These are phyloP conservation scores for Endogone sp. DNA, from an alignment of 192 early-diverging fungal species.

Conservation along the genomic window DNA sequence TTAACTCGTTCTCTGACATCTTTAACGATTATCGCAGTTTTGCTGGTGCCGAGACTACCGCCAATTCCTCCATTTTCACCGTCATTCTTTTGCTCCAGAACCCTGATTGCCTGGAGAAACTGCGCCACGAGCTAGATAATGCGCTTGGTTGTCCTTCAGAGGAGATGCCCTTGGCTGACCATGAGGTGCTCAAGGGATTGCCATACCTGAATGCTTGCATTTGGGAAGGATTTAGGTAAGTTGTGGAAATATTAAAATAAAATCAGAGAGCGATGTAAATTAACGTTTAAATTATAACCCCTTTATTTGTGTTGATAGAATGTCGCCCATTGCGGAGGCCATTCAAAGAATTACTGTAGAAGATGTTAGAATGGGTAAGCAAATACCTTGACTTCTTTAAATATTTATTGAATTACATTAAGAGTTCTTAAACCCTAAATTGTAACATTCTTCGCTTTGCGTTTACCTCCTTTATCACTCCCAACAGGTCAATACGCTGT, in stretches of 20 bases:
- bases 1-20: no score
- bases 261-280: no score
- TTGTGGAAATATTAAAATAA: no score
- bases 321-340: background rate
- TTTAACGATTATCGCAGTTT: background rate
- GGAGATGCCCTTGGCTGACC: conserved; percentile 18
- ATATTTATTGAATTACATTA: background rate
- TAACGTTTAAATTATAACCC: no score
- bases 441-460: no score
- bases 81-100: conserved; percentile 35
- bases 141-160: background rate
- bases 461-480: background rate
- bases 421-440: no score
- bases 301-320: background rate
- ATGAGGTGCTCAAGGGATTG: conserved; percentile 26
- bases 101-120: conserved; percentile 30
- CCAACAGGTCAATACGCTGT: background rate
- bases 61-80: conserved; percentile 37
- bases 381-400: background rate
- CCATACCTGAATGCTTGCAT: conserved; percentile 36
- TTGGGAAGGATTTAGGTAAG: conserved; percentile 29
- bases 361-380: background rate
- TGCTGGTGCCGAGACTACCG: conserved; percentile 40
- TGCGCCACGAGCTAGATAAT: conserved; percentile 35
- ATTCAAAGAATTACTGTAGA: background rate